A percentile compares a stretch with the other conserved stretches of the same genome.
These are phyloP conservation scores for Blakeslea trispora DNA, from an alignment of 371 early-diverging fungal species.

Conservation along the genomic window DNA sequence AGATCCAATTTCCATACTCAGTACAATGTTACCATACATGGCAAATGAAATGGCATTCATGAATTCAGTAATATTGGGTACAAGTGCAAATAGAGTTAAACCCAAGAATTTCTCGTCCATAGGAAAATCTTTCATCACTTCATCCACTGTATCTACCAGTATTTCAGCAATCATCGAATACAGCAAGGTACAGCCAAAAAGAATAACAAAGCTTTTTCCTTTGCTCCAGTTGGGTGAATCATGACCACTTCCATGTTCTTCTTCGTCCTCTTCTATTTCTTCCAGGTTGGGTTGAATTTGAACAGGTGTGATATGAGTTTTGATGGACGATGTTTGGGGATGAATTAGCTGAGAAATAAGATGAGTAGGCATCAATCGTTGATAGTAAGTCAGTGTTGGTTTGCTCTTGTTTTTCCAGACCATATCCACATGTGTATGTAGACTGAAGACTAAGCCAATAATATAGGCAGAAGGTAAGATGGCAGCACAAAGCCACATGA, in stretches of 20 bases:
- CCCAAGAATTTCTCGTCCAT: conserved; percentile 91
- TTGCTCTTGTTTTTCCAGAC: conserved; percentile 71
- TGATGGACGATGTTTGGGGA: not conserved
- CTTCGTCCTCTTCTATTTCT: conserved; percentile 41
- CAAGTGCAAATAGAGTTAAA: conserved; percentile 90
- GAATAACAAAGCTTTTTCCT: conserved; percentile 74
- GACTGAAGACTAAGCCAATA: conserved; percentile 92
- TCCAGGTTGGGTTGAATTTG: not conserved
- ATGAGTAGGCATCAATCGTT: conserved; percentile 42
- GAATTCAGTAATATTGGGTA: conserved; percentile 96
- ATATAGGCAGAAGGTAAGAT: conserved; percentile 86
- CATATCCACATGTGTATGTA: conserved; percentile 88
- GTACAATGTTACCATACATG: conserved; percentile 87
- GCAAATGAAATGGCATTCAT: conserved; percentile 97
- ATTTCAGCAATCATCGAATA: conserved; percentile 90
- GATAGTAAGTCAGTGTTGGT: conserved; percentile 27
- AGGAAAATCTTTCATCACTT: conserved; percentile 61
- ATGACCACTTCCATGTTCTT: conserved; percentile 79
- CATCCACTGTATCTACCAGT: conserved; percentile 77
- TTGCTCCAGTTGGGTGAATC: conserved; percentile 94
- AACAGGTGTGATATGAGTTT: not conserved
- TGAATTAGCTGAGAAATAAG: conserved; percentile 47
- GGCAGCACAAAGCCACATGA: conserved; percentile 89
- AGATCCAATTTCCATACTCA: conserved; percentile 94
- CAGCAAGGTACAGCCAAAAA: conserved; percentile 81